Conservation (phyloP, 768 basidiomycete genomes). For the Mycena pura region DNA sequence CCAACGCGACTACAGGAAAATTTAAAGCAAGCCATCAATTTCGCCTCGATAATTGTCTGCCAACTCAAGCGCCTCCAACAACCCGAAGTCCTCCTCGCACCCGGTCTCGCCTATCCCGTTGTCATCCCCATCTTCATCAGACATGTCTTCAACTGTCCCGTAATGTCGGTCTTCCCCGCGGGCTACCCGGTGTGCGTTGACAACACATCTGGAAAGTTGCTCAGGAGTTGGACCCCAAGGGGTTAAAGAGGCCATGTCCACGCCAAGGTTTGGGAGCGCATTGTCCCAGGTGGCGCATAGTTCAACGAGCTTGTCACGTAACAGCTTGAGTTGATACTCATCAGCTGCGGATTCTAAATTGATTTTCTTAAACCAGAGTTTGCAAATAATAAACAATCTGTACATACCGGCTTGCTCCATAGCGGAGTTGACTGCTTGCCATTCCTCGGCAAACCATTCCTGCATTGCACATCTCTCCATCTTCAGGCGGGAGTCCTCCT, state of each 20-base stretch:
- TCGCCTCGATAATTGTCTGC: no score
- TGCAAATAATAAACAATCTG: rapidly evolving
- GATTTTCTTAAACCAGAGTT: not conserved
- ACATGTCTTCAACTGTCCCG: no score
- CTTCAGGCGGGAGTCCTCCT: constrained; percentile 10
- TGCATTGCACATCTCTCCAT: not conserved
- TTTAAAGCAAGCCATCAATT: no score
- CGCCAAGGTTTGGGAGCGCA: not conserved
- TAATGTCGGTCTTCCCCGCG: not conserved
- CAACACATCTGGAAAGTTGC: not conserved
- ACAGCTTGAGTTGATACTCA: not conserved
- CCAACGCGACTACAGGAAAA: no score
- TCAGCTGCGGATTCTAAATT: not conserved
- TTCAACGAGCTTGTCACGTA: not conserved
- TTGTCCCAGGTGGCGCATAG: not conserved
- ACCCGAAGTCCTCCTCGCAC: no score
- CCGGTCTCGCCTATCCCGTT: no score
- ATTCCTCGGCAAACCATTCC: constrained; percentile 3
- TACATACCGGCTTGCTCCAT: not conserved
- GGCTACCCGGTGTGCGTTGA: not conserved
- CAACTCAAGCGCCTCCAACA: no score
- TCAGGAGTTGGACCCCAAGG: not conserved
- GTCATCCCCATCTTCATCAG: no score
- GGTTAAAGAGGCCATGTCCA: not conserved
- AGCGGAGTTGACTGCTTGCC: not conserved